Evolutionary conservation across 176 grass and related monocot genomes (phyloP).

Genomic region (Elaeis guineensis): DNA sequence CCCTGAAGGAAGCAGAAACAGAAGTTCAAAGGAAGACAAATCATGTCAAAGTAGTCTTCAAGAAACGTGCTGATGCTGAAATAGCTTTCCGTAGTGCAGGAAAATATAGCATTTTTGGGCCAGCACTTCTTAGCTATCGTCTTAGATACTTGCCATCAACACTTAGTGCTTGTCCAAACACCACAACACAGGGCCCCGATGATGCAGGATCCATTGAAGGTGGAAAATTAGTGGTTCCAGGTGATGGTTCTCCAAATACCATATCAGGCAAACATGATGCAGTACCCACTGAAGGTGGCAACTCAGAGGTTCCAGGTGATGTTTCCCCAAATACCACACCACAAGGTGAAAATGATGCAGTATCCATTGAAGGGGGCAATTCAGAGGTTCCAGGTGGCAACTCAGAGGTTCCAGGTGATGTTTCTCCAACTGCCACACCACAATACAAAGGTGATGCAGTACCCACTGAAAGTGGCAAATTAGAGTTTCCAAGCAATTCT

Average conservation of each 20-base stretch:
- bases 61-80: conserved; percentile 57
- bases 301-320: neutral
- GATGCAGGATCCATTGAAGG: neutral
- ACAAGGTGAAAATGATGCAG: neutral
- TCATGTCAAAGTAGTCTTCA: conserved; percentile 61
- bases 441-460: neutral
- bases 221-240: neutral
- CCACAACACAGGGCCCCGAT: neutral
- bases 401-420: neutral
- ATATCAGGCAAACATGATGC: neutral
- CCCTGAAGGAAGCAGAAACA: conserved; percentile 58
- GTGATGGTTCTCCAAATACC: neutral
- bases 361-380: neutral
- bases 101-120: conserved; percentile 57
- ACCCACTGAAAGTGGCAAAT: too few relatives aligned
- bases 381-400: neutral
- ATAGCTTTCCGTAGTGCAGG: conserved; percentile 50
- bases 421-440: neutral
- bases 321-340: neutral
- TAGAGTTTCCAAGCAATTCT: neutral
- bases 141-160: conserved; percentile 44
- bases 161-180: conserved; percentile 1
- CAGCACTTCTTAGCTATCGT: conserved; percentile 47
- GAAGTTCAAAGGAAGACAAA: conserved; percentile 42
- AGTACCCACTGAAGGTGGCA: neutral